Conservation (phyloP, 208 protist genomes). For the Trypanosoma cruzi region DNA sequence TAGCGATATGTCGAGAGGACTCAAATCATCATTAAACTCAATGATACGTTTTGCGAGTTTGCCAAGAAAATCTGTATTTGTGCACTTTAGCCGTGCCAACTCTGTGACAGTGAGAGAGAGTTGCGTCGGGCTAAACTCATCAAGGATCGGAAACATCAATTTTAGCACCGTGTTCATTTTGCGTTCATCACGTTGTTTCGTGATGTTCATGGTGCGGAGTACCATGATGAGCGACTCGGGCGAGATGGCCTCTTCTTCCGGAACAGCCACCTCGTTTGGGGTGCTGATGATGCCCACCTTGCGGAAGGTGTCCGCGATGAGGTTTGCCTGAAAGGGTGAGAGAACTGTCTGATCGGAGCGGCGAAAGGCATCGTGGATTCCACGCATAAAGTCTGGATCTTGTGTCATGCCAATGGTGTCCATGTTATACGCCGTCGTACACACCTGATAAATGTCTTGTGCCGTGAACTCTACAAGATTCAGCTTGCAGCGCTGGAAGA, state of each 20-base stretch:
- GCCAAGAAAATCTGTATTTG: conserved; percentile 58
- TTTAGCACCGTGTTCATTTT: conserved; percentile 63
- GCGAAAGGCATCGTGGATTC: conserved; percentile 69
- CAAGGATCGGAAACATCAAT: conserved; percentile 57
- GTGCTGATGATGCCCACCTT: conserved; percentile 61
- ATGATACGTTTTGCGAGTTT: conserved; percentile 60
- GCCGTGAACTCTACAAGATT: conserved; percentile 79
- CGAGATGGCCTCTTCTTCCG: conserved; percentile 72
- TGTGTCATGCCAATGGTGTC: conserved; percentile 68
- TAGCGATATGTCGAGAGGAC: conserved; percentile 60
- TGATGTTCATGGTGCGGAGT: conserved; percentile 74
- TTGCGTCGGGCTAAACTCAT: conserved; percentile 78
- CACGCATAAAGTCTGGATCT: conserved; percentile 87
- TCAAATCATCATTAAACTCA: conserved; percentile 53
- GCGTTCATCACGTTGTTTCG: conserved; percentile 71
- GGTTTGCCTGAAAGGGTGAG: conserved; percentile 78
- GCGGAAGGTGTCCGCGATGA: conserved; percentile 76
- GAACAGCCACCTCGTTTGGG: conserved; percentile 66
- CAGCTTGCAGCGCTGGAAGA: conserved; percentile 66
- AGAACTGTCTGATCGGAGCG: conserved; percentile 76
- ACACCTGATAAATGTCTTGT: conserved; percentile 84
- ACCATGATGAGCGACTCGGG: conserved; percentile 76
- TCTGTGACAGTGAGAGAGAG: conserved; percentile 58
- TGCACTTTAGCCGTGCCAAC: conserved; percentile 64
- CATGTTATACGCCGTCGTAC: conserved; percentile 62